Base-by-base conservation (phyloP, 768 basidiomycete genomes). In the Trametes elegans region DNA sequence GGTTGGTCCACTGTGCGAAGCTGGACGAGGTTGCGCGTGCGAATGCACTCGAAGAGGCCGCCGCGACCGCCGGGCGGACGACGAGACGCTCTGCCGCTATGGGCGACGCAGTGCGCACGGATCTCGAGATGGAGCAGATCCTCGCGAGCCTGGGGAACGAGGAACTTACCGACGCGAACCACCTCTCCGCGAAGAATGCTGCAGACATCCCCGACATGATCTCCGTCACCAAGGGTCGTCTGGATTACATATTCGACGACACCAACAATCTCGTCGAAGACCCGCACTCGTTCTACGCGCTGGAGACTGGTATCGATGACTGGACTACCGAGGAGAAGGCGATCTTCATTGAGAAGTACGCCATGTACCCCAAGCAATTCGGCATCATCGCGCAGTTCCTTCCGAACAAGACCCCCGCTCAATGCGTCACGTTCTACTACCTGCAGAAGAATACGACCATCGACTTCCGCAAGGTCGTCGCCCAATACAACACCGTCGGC, bases 91-190 rank as follows among this genome's bases (percentile, higher is more conserved):
- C 87, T 9, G 78, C 85, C 42, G 85, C 87, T 0, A 73, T 90
- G 58, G 91, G 91, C 24, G 95, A 97, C 69, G 86, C 91, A 13
- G 94, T 94, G 14, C 87, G 93, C 4, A 93, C 94, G 16, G 95
- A 98, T 70, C 79, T 96, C 53, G 96, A 98, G 75, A 94, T 97
- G 84, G 91, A 97, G 65, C 93, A 94, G 71, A 93, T 98, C 66
- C 89, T 98, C 53, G 92, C 92, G n/a, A 91, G 87, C 64, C 75
- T 97, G 35, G 93, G 92, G 23, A 89, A 87, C 62, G 93, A 96
- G 59, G 94, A 96, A 56, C 83, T 91, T 27, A 90, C 87, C n/a
- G 94, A 98, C 70, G 92, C 95, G 0, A 88, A 83, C 59, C 83
- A 90, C 58, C 83, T 97, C n/a, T 90, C 93, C 4, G 74, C 84